phyloP scores from a whole-genome alignment of 83 land plant species.

The Picea abies region DNA sequence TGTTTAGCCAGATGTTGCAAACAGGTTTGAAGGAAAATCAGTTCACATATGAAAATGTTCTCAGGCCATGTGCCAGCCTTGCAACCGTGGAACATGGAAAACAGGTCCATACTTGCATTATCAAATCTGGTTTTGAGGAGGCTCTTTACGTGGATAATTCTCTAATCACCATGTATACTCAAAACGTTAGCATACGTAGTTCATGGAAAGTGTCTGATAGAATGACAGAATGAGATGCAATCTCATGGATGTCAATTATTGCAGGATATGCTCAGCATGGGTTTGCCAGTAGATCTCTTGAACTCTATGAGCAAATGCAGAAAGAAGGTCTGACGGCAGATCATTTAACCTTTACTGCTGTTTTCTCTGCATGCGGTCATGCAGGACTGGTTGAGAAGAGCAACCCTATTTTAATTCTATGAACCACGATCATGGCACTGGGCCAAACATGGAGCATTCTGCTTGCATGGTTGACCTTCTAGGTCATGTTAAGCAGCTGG shows the following conservation, averaged over 20 bases:
- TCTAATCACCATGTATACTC: neutral
- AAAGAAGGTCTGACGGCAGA: neutral
- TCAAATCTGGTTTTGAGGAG: neutral
- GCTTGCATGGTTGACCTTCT: neutral
- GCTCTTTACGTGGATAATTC: neutral
- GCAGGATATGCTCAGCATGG: slow-evolving; percentile 25
- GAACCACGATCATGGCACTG: neutral
- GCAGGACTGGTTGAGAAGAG: neutral
- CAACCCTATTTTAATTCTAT: neutral
- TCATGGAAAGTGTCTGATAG: slow-evolving; percentile 17
- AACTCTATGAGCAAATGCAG: slow-evolving; percentile 13
- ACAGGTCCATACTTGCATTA: neutral
- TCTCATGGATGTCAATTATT: slow-evolving; percentile 20
- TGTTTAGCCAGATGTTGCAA: neutral
- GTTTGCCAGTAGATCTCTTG: slow-evolving; percentile 14
- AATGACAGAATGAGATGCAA: slow-evolving; percentile 9
- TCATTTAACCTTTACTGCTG: neutral
- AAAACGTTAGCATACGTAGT: neutral
- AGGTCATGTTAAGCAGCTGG: neutral
- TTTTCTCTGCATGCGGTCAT: neutral
- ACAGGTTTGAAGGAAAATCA: neutral
- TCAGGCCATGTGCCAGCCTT: neutral
- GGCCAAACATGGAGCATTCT: neutral
- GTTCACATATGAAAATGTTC: neutral
- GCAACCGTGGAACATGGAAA: neutral